phyloP scores from a whole-genome alignment of 1,139 yeast genomes.

The Geotrichum candidum region DNA sequence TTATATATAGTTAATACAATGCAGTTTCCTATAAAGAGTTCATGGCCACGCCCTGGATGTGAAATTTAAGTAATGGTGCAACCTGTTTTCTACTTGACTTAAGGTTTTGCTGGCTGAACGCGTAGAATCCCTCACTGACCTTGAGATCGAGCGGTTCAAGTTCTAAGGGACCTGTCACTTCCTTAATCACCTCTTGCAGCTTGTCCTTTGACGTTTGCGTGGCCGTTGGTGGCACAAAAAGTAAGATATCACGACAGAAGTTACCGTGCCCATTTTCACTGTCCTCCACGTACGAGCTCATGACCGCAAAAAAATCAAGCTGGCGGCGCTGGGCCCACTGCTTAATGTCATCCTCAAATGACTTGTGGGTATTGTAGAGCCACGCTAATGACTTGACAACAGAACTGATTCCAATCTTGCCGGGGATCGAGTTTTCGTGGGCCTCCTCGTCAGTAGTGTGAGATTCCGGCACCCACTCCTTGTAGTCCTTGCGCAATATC shows the following conservation, averaged over 20 bases:
- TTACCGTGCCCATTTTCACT: constrained; percentile 23
- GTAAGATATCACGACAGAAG: constrained; percentile 55
- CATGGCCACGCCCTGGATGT: constrained; percentile 24
- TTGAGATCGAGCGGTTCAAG: constrained; percentile 25
- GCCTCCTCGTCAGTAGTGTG: constrained; percentile 27
- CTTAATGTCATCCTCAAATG: constrained; percentile 40
- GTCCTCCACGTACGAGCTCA: constrained; percentile 50
- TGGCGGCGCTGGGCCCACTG: constrained; percentile 37
- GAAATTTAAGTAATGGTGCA: constrained; percentile 48
- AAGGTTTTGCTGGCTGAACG: constrained; percentile 49
- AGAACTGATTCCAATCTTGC: constrained; percentile 67
- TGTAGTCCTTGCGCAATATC: constrained; percentile 74
- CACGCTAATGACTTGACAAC: constrained; percentile 61
- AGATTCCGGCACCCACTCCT: constrained; percentile 50
- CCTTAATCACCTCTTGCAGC: constrained; percentile 32
- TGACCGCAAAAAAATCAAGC: constrained; percentile 52
- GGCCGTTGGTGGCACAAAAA: constrained; percentile 30
- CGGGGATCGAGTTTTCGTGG: not conserved
- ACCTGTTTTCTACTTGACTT: constrained; percentile 78
- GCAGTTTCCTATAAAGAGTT: constrained; percentile 12
- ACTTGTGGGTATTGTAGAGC: constrained; percentile 40
- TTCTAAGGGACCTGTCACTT: constrained; percentile 35
- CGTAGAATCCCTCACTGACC: constrained; percentile 4
- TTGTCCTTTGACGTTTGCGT: constrained; percentile 21
- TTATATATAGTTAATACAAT: not conserved